Evolutionary conservation across 2,329 filamentous ascomycete genomes (phyloP), one percentile per base, ranked within the genome.

Genomic region (Cytospora leucostoma): DNA sequence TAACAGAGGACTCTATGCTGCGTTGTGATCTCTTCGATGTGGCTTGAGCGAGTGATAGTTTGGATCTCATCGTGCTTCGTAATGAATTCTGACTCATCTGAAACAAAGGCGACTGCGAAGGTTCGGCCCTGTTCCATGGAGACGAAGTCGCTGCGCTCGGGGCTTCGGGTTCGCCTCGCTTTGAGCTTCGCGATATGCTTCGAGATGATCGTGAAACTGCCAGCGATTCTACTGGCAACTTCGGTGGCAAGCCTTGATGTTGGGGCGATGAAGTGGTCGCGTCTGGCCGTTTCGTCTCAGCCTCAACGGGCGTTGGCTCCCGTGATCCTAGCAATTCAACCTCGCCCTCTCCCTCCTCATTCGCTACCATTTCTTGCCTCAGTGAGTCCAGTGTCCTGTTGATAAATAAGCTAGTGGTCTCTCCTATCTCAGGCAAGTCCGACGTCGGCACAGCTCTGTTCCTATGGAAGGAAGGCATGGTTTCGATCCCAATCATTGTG

Each of bases 401-500:
- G 60, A 86, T 84, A 55, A 87, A 84, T 49, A 82, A 71, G 60
- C 79, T 85, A 0, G 84, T 86, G 37, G 80, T 80, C 19, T 86
- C 83, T 4, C 83, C 84, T 66, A 85, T 76, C 35, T 84, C 81
- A 10, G 78, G 74, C 4, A 76, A 71, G 1, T 71, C 68, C 2
- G 74, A 72, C 3, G 73, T 71, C 32, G 74, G 72, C n/a, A 70
- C 67, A 64, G 71, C 75, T 61, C 78, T 73, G 40, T 76, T 77
- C 1, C 74, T 77, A 40, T 80, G 79, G 61, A 85, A 74, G 0
- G 82, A 83, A 2, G 80, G 81, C 19, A 86, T 74, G 2, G 82
- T 83, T 53, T 83, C 78, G 65, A 84, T 78, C 37, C 82, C 82
- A 62, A 86, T 86, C 82, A 85, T 85, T 70, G 83, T 86, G 66